Base-by-base conservation (phyloP, 202 grass and related monocot species). In the Setaria italica region DNA sequence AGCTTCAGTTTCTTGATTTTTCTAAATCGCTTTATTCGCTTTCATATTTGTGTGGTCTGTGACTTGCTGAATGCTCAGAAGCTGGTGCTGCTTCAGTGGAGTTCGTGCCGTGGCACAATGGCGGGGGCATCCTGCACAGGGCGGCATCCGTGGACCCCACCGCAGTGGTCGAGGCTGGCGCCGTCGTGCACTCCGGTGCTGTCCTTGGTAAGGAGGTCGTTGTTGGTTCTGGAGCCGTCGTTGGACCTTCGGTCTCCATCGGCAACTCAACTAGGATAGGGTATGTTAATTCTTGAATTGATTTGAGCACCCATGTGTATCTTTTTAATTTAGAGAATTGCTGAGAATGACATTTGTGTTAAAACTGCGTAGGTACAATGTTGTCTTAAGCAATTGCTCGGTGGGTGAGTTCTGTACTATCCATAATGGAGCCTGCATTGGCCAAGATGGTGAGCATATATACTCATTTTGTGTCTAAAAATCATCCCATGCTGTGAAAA, bases 371-470 rank as follows among this genome's bases (percentile, higher is more conserved):
- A 99, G 96, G 77, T 92, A 91, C 73, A 94, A 99, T 87, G 91
- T 79, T 83, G 85, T 81, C 47, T 82, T 96, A 81, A 99, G 88
- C 82, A 99, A 99, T 75, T 99, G 93, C 74, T 90, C 85, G 0
- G 79, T 99, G 50, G 96, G 93, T 45, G 67, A 91, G 1, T 99
- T 79, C 47, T 99, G 90, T 63, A 91, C 62, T 47, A 90, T 99
- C 68, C 91, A 99, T 68, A 93, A 91, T 85, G 93, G 96, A 16
- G 88, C 86, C 49, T 96, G 88, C 70, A 80, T 99, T 75, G 96
- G 96, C 72, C 96, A 99, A 85, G 96, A 99, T 82, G 96, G 96
- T 99, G 76, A 84, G 91, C 63, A 48, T 81, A 7, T 77, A 5
- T 65, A 21, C 9, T 25, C 6, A 70, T 57, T 60, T 47, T 65